Conservation (phyloP, 441 rosid species). For the Biscutella laevigata region DNA sequence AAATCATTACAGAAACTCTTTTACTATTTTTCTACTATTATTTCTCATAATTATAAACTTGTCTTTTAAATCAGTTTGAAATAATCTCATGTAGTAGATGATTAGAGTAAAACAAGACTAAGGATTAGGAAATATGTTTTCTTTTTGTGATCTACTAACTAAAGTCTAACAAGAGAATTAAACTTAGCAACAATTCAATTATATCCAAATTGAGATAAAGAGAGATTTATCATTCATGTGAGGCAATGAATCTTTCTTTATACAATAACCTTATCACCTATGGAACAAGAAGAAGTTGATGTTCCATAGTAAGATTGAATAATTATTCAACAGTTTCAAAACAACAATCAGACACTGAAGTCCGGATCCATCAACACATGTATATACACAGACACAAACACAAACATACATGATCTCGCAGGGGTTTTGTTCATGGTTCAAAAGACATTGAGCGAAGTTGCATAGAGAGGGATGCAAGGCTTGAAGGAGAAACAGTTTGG, state of each 20-base stretch:
- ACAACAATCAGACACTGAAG: constrained; percentile 16
- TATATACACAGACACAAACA: not conserved
- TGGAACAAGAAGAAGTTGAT: constrained; percentile 17
- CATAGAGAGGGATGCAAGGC: constrained; percentile 42
- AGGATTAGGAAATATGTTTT: too few species aligned
- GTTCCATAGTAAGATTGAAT: constrained; percentile 12
- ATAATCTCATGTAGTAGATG: too few species aligned
- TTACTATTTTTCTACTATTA: too few species aligned
- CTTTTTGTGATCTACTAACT: too few species aligned
- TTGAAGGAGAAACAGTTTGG: constrained; percentile 59
- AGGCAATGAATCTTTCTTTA: not conserved
- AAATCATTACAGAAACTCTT: too few species aligned
- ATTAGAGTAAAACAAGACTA: too few species aligned
- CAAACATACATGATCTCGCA: not conserved
- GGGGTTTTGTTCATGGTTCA: constrained; percentile 16
- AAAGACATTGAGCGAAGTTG: constrained; percentile 68
- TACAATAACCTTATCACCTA: constrained; percentile 14
- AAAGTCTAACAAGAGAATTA: too few species aligned
- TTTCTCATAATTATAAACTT: too few species aligned
- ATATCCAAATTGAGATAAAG: not conserved
- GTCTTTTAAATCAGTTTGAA: too few species aligned
- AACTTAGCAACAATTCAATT: not conserved
- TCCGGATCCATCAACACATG: constrained; percentile 17
- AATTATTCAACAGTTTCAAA: constrained; percentile 18
- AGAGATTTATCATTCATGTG: too few species aligned